These are phyloP conservation scores for Chrysanthemum seticuspe DNA, from an alignment of 129 eudicot genomes.

Conservation along the genomic window DNA sequence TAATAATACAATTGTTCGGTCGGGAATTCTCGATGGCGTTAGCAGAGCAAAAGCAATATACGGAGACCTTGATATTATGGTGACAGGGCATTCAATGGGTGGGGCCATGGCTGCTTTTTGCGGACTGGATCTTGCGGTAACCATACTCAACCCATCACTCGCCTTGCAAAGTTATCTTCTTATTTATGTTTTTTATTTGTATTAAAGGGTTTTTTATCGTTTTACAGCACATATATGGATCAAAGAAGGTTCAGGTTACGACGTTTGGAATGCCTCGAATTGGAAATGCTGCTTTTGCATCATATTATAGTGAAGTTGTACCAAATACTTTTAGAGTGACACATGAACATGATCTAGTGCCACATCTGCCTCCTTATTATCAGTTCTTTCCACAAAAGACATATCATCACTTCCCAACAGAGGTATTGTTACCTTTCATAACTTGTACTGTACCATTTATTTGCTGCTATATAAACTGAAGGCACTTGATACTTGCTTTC, in stretches of 20 bases:
- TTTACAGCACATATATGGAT: conserved; percentile 61
- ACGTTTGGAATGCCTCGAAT: conserved; percentile 98
- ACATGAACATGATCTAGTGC: conserved; percentile 84
- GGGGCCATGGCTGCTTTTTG: conserved; percentile 99
- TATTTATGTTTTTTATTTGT: neutral
- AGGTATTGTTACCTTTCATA: conserved; percentile 50
- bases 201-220: conserved; percentile 11
- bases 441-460: conserved; percentile 6
- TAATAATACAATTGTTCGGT: conserved; percentile 77
- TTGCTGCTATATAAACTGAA: neutral
- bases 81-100: conserved; percentile 98
- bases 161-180: conserved; percentile 5
- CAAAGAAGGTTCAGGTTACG: conserved; percentile 64
- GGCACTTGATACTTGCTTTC: too few relatives aligned
- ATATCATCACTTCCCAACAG: conserved; percentile 91
- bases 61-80: conserved; percentile 69
- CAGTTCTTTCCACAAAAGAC: conserved; percentile 70
- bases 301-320: conserved; percentile 64
- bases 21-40: conserved; percentile 69
- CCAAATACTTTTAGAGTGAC: conserved; percentile 90
- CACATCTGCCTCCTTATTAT: conserved; percentile 97
- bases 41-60: conserved; percentile 51
- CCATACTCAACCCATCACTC: neutral
- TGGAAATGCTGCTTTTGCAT: conserved; percentile 86
- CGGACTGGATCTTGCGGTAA: conserved; percentile 83